Evolutionary conservation across 1,284 basidiomycete species (phyloP).

Genomic region (Tremellales sp.): DNA sequence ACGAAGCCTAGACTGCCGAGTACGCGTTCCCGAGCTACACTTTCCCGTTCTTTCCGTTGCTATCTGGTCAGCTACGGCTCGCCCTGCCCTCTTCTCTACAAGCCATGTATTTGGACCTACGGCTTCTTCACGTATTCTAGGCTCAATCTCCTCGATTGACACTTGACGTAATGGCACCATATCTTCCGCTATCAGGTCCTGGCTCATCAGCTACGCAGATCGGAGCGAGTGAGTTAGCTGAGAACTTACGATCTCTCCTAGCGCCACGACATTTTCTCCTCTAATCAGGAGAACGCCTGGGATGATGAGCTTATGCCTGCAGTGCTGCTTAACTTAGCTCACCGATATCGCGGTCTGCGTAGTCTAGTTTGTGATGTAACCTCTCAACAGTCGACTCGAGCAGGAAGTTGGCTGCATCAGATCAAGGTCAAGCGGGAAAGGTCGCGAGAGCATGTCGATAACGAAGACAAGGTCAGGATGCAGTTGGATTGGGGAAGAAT

Average conservation of each 20-base stretch:
- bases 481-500: no score
- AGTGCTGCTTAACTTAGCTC: not conserved
- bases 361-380: constrained; percentile 43
- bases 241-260: constrained; percentile 88
- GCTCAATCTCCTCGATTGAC: constrained; percentile 63
- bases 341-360: constrained; percentile 43
- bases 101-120: constrained; percentile 19
- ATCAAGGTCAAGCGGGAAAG: no score
- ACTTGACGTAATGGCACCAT: constrained; percentile 74
- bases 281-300: constrained; percentile 84
- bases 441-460: no score
- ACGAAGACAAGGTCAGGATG: no score
- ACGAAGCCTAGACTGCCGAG: constrained; percentile 44
- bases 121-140: constrained; percentile 65
- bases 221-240: no score
- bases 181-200: constrained; percentile 93
- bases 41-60: constrained; percentile 42
- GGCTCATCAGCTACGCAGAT: no score
- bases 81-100: not conserved
- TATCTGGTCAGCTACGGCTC: constrained; percentile 12
- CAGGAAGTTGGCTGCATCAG: constrained; percentile 77
- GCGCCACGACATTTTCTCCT: constrained; percentile 95
- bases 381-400: constrained; percentile 72
- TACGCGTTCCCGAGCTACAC: constrained; percentile 39
- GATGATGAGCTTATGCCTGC: not conserved